Evolutionary conservation across 345 rosid species (phyloP), one percentile per base, ranked within the genome.

Genomic region (Heritiera littoralis): DNA sequence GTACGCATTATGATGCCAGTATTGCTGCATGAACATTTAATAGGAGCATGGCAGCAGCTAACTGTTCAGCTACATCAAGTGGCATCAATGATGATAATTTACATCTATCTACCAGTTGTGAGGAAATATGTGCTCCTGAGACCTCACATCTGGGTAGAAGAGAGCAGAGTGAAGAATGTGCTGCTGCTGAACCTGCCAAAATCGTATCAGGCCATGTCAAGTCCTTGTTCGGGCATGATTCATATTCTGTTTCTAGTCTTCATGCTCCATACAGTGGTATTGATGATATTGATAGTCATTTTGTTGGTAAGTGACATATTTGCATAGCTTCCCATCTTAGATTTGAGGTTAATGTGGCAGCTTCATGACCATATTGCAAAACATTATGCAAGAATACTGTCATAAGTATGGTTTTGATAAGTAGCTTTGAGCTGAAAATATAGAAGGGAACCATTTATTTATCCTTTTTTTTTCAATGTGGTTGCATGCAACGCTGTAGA

Each of bases 11-110:
- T 80, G 72, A 51, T 80, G 76, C 79, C 79, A 84, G 84, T 75
- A 76, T 43, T 85, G 80, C 84, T 83, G 86, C 86, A 77, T 77
- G 83, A 66, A 56, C 49, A 49, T 70, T 61, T 72, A 82, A 85
- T 77, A 72, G 77, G 60, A 78, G 81, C 79, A 49, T 23, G 35
- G 83, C 83, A 77, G 84, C 54, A 74, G 54, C 82, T 66, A 78
- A 71, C 23, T 79, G 75, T 75, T 85, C 86, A 49, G 56, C 76
- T 75, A 20, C 80, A 71, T 85, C 88, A 41, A 78, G 76, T 76
- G 80, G 80, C 38, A 20, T 81, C 66, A 84, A 56, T 74, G 89
- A 85, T 74, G 91, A 86, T 80, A 82, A 71, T 82, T 72, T 54
- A 41, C 56, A n/a, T 74, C 76, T 66, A 41, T 81, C 82, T 17